These are phyloP conservation scores for Hippophae tibetana DNA, from an alignment of 306 rosid species.

Conservation along the genomic window DNA sequence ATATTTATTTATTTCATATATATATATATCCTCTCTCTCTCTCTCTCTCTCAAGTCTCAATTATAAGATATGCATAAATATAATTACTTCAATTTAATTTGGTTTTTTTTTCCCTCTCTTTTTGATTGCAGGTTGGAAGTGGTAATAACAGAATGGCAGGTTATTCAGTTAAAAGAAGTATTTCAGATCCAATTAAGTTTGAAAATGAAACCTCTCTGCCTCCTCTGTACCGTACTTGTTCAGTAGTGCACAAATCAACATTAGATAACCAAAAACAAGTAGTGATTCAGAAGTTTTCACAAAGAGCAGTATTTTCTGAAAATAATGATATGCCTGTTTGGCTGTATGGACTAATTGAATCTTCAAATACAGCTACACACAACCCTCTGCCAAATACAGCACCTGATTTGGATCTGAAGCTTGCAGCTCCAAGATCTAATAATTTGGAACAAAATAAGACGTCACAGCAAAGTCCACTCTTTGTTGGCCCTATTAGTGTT, in stretches of 20 bases:
- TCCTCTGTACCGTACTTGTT: constrained; percentile 15
- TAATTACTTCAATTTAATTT: background rate
- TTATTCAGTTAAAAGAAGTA: constrained; percentile 2
- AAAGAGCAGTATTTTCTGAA: constrained; percentile 1
- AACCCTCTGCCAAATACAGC: constrained; percentile 17
- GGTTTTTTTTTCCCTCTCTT: background rate
- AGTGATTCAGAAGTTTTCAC: background rate
- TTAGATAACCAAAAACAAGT: constrained; percentile 21
- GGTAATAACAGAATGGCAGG: constrained; percentile 16
- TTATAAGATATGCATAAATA: background rate
- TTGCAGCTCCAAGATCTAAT: constrained; percentile 35
- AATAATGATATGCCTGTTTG: constrained; percentile 21
- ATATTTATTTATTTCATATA: background rate
- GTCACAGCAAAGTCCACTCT: constrained; percentile 32
- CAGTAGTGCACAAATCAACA: constrained; percentile 2
- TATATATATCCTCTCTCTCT: background rate
- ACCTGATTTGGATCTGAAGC: constrained; percentile 67
- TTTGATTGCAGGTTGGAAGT: constrained; percentile 38
- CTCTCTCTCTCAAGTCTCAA: no score
- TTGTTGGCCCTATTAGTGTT: constrained; percentile 44
- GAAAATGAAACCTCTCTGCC: constrained; percentile 2
- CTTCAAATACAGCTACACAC: constrained; percentile 24
- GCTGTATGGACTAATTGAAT: constrained; percentile 33
- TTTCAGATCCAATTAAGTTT: constrained; percentile 4
- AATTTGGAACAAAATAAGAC: constrained; percentile 35